These are phyloP conservation scores for Trifolium dubium DNA, from an alignment of 306 rosid genomes.

Conservation along the genomic window DNA sequence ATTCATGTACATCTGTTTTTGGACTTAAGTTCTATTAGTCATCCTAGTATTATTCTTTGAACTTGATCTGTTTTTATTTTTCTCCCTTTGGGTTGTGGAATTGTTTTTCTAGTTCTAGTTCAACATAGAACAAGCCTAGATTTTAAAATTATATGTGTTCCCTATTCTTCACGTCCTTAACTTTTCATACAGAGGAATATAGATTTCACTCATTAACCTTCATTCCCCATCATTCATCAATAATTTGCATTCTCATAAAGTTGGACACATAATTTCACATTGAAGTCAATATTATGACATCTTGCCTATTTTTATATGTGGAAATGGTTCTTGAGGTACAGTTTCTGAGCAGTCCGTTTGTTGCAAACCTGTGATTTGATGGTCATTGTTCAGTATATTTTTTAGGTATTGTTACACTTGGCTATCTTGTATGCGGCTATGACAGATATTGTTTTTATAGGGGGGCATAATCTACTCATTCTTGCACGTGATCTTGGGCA, in stretches of 20 bases:
- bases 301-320: constrained; percentile 6
- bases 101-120: constrained; percentile 5
- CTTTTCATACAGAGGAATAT: constrained; percentile 4
- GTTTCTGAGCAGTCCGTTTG: not conserved
- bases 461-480: constrained; percentile 89
- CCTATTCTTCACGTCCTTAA: not conserved
- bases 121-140: not conserved
- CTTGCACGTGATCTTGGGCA: constrained; percentile 91
- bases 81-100: constrained; percentile 18
- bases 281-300: not conserved
- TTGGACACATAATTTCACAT: constrained; percentile 12
- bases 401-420: constrained; percentile 2
- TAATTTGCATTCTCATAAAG: not conserved
- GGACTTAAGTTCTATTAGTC: not conserved
- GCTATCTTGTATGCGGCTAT: constrained; percentile 35
- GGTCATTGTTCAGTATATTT: constrained; percentile 21
- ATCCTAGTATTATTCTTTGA: constrained; percentile 33
- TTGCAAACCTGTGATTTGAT: constrained; percentile 22
- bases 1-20: constrained; percentile 10
- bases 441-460: constrained; percentile 47
- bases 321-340: constrained; percentile 22
- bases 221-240: not conserved
- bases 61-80: constrained; percentile 31
- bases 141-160: not conserved
- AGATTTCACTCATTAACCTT: constrained; percentile 7